Evolutionary conservation across 768 basidiomycete species (phyloP).

Genomic region (Lentinula boryana): DNA sequence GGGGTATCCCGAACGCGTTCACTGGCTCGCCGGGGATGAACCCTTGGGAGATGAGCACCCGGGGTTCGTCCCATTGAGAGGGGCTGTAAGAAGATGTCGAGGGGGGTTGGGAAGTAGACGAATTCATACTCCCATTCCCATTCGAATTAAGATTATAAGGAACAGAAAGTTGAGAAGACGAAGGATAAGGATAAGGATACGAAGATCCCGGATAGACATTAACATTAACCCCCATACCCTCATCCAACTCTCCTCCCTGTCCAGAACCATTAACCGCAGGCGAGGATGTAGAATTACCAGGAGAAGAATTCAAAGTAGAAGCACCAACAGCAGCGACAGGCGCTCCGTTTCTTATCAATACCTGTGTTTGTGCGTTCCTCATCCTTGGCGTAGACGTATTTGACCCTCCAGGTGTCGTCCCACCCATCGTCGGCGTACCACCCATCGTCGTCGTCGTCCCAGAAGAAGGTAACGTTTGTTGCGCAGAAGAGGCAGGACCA

Average conservation of each 20-base stretch:
- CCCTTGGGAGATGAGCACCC: slow-evolving; percentile 52
- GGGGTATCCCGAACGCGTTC: slow-evolving; percentile 84
- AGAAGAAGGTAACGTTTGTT: background rate
- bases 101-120: background rate
- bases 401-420: slow-evolving; percentile 5
- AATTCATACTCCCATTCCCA: background rate
- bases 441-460: slow-evolving; percentile 16
- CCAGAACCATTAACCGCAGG: background rate
- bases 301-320: background rate
- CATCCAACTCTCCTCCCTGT: no score
- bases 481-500: background rate
- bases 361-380: slow-evolving; percentile 16
- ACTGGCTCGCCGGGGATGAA: slow-evolving; percentile 79
- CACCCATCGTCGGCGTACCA: slow-evolving; percentile 1
- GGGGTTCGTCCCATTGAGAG: slow-evolving; percentile 55
- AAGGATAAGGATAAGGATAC: background rate
- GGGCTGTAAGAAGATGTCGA: background rate
- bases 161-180: background rate
- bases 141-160: background rate
- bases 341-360: slow-evolving; percentile 21
- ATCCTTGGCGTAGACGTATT: slow-evolving; percentile 16
- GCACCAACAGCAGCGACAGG: slow-evolving; percentile 16
- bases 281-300: background rate
- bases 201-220: no score
- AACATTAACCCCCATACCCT: no score